These are phyloP conservation scores for Penicillium bovifimosum DNA, from an alignment of 495 filamentous ascomycete species.

Conservation along the genomic window DNA sequence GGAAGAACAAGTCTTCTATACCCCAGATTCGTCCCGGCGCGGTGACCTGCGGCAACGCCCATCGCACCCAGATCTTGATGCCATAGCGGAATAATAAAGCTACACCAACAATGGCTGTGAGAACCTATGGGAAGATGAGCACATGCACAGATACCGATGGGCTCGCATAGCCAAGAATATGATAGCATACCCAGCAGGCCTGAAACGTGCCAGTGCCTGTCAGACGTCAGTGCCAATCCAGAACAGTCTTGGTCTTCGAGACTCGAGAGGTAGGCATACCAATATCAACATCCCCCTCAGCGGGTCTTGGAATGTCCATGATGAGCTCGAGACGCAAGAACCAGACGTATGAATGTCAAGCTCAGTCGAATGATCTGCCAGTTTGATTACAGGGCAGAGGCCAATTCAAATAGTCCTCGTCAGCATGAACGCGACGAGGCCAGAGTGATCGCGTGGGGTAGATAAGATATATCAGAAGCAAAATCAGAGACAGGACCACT, in stretches of 20 bases:
- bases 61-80: constrained; percentile 34
- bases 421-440: not conserved
- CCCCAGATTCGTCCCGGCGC: constrained; percentile 33
- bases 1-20: constrained; percentile 31
- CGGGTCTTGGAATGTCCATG: constrained; percentile 27
- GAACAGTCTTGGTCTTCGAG: not conserved
- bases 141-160: not conserved
- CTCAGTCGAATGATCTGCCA: not conserved
- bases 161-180: not conserved
- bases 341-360: not conserved
- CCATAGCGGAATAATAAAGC: constrained; percentile 29
- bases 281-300: constrained; percentile 28
- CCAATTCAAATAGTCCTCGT: constrained; percentile 14
- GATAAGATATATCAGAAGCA: not conserved
- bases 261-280: constrained; percentile 13
- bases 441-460: not conserved
- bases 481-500: not conserved
- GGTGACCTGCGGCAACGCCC: constrained; percentile 30
- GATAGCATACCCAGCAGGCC: constrained; percentile 28
- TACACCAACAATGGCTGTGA: constrained; percentile 27
- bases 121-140: constrained; percentile 15
- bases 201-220: constrained; percentile 23
- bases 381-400: not conserved
- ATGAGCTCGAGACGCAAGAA: constrained; percentile 6
- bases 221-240: constrained; percentile 3